Evolutionary conservation across 495 filamentous ascomycete species (phyloP).

Genomic region (Podospora bellae-mahoneyi): DNA sequence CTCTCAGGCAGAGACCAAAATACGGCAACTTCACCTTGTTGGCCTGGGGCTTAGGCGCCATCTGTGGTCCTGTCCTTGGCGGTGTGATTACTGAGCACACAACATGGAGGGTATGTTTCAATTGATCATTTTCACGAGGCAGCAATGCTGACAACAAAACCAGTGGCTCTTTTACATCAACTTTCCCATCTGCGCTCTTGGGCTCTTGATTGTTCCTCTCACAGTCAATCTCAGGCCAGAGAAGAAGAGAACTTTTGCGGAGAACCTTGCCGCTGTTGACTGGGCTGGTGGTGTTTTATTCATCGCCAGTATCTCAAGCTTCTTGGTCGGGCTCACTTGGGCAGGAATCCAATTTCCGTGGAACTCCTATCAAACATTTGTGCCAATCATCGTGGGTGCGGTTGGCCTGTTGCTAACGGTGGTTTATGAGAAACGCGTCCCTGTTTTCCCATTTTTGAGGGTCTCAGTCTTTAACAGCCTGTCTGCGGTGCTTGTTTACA

Average conservation of each 20-base stretch:
- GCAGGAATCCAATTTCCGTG: slow-evolving; percentile 55
- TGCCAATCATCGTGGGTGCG: slow-evolving; percentile 54
- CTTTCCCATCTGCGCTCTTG: slow-evolving; percentile 34
- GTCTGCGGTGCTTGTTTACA: slow-evolving; percentile 32
- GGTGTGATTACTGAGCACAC: slow-evolving; percentile 58
- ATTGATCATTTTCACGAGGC: too few relatives aligned
- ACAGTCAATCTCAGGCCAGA: slow-evolving; percentile 32
- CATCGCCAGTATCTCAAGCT: slow-evolving; percentile 39
- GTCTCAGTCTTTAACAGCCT: too few relatives aligned
- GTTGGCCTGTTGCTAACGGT: slow-evolving; percentile 33
- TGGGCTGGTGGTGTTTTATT: slow-evolving; percentile 60
- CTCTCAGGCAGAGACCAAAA: slow-evolving; percentile 47
- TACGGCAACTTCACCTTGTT: slow-evolving; percentile 34
- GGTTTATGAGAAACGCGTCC: slow-evolving; percentile 21
- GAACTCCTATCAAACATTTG: slow-evolving; percentile 51
- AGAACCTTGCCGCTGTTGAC: slow-evolving; percentile 54
- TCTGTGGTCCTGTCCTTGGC: slow-evolving; percentile 62
- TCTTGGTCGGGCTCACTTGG: slow-evolving; percentile 56
- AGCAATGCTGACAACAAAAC: too few relatives aligned
- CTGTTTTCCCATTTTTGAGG: slow-evolving; percentile 44
- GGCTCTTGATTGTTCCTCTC: slow-evolving; percentile 30
- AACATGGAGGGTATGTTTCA: slow-evolving; percentile 42
- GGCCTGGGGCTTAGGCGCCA: slow-evolving; percentile 56
- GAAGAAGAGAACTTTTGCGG: slow-evolving; percentile 9
- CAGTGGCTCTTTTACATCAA: slow-evolving; percentile 50